Evolutionary conservation across 306 rosid genomes (phyloP).

Genomic region (Dalbergia cochinchinensis): DNA sequence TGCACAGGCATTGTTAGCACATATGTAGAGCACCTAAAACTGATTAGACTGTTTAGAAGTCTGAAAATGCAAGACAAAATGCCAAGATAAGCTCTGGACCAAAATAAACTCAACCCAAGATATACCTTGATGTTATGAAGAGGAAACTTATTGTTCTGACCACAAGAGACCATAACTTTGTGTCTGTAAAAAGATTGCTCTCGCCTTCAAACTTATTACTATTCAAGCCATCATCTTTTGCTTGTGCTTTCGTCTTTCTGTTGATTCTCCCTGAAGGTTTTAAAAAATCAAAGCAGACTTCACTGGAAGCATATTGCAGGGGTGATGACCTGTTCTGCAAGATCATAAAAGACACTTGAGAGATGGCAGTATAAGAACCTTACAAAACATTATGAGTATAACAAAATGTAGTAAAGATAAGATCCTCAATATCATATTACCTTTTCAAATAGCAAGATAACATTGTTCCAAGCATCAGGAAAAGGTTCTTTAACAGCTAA

Average conservation of each 20-base stretch:
- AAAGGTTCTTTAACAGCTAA: slow-evolving; percentile 90
- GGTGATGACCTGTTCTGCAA: slow-evolving; percentile 85
- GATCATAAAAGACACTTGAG: slow-evolving; percentile 54
- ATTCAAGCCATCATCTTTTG: slow-evolving; percentile 47
- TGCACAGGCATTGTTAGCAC: neutral
- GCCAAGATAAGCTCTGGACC: neutral
- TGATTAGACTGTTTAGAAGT: neutral
- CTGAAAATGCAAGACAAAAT: slow-evolving; percentile 3
- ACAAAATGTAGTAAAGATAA: slow-evolving; percentile 3
- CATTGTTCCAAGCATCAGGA: slow-evolving; percentile 93
- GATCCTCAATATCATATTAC: slow-evolving; percentile 55
- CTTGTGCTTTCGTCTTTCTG: slow-evolving; percentile 38
- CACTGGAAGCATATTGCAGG: slow-evolving; percentile 50
- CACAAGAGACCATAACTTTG: slow-evolving; percentile 71
- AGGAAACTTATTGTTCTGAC: slow-evolving; percentile 79
- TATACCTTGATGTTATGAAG: slow-evolving; percentile 84
- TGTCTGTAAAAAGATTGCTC: slow-evolving; percentile 43
- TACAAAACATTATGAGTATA: slow-evolving; percentile 19
- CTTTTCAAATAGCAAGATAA: slow-evolving; percentile 81
- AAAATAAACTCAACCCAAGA: slow-evolving; percentile 36
- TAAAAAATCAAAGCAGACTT: slow-evolving; percentile 58
- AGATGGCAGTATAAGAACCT: slow-evolving; percentile 34
- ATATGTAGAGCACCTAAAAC: neutral
- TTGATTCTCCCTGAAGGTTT: slow-evolving; percentile 54
- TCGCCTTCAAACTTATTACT: slow-evolving; percentile 43